Conservation (phyloP, 140 eudicot species). For the Flaveria floridana region DNA sequence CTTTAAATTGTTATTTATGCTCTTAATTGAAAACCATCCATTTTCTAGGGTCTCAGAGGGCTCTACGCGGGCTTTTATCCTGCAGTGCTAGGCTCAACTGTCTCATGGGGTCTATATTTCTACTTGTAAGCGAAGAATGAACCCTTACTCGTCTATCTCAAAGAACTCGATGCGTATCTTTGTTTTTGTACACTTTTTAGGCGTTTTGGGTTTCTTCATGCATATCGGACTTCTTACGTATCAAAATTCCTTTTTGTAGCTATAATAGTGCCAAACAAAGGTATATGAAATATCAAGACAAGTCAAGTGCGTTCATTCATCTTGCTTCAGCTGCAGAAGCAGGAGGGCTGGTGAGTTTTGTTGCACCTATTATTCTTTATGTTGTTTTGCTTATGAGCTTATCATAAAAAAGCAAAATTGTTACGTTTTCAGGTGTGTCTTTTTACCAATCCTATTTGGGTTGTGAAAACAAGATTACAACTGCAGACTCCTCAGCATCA, state of each 20-base stretch:
- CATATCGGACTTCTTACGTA: constrained; percentile 21
- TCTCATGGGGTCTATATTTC: constrained; percentile 96
- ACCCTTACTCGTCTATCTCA: constrained; percentile 13
- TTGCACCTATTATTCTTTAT: constrained; percentile 5
- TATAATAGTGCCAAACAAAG: constrained; percentile 93
- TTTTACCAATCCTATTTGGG: constrained; percentile 96
- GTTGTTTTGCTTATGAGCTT: not conserved
- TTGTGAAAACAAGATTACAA: constrained; percentile 94
- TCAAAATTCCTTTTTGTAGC: constrained; percentile 39
- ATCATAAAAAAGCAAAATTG: not conserved
- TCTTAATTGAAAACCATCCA: constrained; percentile 10
- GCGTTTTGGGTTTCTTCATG: constrained; percentile 3
- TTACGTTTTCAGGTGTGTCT: constrained; percentile 64
- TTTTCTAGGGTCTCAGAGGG: constrained; percentile 84
- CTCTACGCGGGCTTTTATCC: constrained; percentile 91
- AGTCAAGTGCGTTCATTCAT: constrained; percentile 63
- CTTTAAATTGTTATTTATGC: constrained; percentile 3
- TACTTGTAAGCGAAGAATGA: constrained; percentile 64
- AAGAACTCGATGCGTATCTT: not conserved
- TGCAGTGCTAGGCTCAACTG: constrained; percentile 88
- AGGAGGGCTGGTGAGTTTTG: constrained; percentile 83
- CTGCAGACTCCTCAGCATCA: constrained; percentile 93
- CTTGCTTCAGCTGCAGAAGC: constrained; percentile 99
- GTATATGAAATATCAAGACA: constrained; percentile 54
- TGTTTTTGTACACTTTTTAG: not conserved